Evolutionary conservation across 345 rosid species (phyloP).

Genomic region (Syzygium aqueum): DNA sequence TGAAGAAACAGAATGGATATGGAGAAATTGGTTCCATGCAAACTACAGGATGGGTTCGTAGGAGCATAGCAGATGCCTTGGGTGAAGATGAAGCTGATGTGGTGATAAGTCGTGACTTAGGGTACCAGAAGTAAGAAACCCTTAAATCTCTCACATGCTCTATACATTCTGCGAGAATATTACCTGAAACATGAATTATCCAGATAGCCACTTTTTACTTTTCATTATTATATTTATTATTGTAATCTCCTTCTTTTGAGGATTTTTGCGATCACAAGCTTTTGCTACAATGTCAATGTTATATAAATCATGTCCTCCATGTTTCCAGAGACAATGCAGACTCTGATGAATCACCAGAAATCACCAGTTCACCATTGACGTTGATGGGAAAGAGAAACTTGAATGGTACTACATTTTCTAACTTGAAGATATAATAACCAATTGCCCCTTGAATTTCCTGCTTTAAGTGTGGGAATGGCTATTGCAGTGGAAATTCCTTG

Average conservation of each 20-base stretch:
- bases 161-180: background rate
- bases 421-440: background rate
- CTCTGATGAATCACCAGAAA: conserved; percentile 8
- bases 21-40: conserved; percentile 34
- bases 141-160: background rate
- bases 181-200: background rate
- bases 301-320: background rate
- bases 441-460: background rate
- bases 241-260: background rate
- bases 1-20: conserved; percentile 43
- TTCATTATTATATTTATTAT: background rate
- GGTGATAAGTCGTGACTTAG: conserved; percentile 49
- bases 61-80: conserved; percentile 90
- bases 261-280: background rate
- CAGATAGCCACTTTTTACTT: background rate
- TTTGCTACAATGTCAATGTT: background rate
- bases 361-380: conserved; percentile 2
- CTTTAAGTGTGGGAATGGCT: conserved; percentile 6
- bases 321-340: conserved; percentile 7
- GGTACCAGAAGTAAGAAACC: conserved; percentile 37
- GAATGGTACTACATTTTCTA: conserved; percentile 7
- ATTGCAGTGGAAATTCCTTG: conserved; percentile 29
- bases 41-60: conserved; percentile 43
- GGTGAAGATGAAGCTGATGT: conserved; percentile 99
- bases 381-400: conserved; percentile 7